Evolutionary conservation across 176 grass and related monocot species (phyloP), one percentile per base, ranked within the genome.

Genomic region (Hyparrhenia diplandra): DNA sequence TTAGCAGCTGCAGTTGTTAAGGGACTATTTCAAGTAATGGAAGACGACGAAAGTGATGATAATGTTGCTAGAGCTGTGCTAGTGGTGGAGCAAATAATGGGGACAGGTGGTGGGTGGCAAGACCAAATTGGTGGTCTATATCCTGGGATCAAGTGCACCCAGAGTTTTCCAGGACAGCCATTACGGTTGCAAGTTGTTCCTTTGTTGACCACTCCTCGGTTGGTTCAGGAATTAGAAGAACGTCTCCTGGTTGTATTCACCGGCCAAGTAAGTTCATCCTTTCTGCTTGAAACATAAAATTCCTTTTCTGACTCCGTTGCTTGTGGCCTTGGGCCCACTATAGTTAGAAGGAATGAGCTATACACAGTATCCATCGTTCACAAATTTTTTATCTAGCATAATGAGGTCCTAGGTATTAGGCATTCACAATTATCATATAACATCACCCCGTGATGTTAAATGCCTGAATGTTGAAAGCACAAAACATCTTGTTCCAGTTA

Each of bases 71-170:
- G 90, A 75, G 87, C 87, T 75, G 92, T 98, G 75, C 81, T 98
- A 73, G 86, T 94, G 43, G 73, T 91, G 64, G 95, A 95, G 27
- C 92, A 98, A 80, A 84, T 95, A 85, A 98, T 98, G 95, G 95
- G 95, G 25, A 95, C 95, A 3, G 92, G 95, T 23, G 95, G 95
- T 46, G 95, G 95, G 10, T 98, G 95, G 95, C 95, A 98, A 69
- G 95, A 98, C 80, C 95, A 98, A 74, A 92, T 98, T 51, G 95
- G 95, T 32, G 95, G 88, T 42, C 62, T 98, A 13, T 98, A 95
- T 71, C 90, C 90, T 20, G 95, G 95, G 58, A 94, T 98, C 87
- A 98, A 98, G 37, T 93, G 88, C 70, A 91, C 92, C 6, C 79
- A 90, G 69, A 95, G 95, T 82, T 94, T 88, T 83, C 95, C 95